Evolutionary conservation across 2,329 filamentous ascomycete species (phyloP), one percentile per base, ranked within the genome.

Genomic region (Thermomyces lanuginosus): DNA sequence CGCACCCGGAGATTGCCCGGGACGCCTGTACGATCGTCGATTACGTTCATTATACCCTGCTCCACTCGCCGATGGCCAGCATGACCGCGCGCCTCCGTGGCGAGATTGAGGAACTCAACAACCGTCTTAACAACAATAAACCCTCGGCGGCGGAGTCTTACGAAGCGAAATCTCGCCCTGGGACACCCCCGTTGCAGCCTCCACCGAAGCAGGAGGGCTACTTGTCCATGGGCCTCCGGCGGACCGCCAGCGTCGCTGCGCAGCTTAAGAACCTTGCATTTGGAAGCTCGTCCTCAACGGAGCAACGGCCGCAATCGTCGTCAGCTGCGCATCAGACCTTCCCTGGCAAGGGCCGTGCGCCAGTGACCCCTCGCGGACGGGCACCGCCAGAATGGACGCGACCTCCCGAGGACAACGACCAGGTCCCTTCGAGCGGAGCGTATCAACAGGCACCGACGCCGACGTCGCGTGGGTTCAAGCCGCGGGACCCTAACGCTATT

Each of bases 1-100:
- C 89, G 21, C 84, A 93, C 45, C 83, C 86, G 1, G 86, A 95
- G 45, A 80, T 95, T 17, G 79, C 91, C 36, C 69, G 76, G 37
- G 79, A 89, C 48, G 86, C 83, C 6, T 74, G 72, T 4, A 64
- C 76, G n/a, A 73, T 95, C 22, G 71, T 92, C 16, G 89, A 98
- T 50, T 80, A 77, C 42, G 66, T 95, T 14, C 75, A 93, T 44
- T 66, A 77, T 26, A 68, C 73, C 0, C 61, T 98, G 8, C 56
- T 92, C 4, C 69, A 76, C 26, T 93, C 86, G 0, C 67, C 76
- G 1, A 64, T 92, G 23, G 78, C 76, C 6, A 57, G 64, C 5
- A 65, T 76, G 32, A 75, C 80, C 4, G 75, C 82, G 37, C 59
- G 58, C 13, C 54, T 86, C 16, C 76, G 92, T 45, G 72, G 79